These are phyloP conservation scores for Nothophytophthora sp. DNA, from an alignment of 352 stramenopile genomes.

Conservation along the genomic window DNA sequence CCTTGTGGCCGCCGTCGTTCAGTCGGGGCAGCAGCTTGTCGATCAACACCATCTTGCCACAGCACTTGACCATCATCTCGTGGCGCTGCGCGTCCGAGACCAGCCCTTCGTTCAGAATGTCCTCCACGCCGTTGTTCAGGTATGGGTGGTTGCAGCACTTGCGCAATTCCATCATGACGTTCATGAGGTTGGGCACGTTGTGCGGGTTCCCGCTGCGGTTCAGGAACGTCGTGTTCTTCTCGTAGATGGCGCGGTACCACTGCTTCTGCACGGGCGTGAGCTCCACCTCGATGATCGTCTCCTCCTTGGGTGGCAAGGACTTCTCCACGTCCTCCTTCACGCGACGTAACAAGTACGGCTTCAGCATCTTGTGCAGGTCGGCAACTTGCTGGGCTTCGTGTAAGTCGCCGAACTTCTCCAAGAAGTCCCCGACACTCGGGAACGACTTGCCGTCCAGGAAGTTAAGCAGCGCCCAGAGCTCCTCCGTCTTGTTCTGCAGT, in stretches of 20 bases:
- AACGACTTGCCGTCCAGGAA: slow-evolving; percentile 97
- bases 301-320: slow-evolving; percentile 85
- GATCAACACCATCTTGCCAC: slow-evolving; percentile 99
- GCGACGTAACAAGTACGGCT: slow-evolving; percentile 87
- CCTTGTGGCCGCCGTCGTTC: slow-evolving; percentile 96
- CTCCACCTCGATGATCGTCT: slow-evolving; percentile 92
- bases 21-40: slow-evolving; percentile 99
- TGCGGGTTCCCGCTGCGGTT: slow-evolving; percentile 77
- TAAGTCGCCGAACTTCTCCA: slow-evolving; percentile 91
- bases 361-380: slow-evolving; percentile 90
- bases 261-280: slow-evolving; percentile 91
- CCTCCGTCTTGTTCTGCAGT: slow-evolving; percentile 98
- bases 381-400: slow-evolving; percentile 89
- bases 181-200: slow-evolving; percentile 91
- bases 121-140: slow-evolving; percentile 93
- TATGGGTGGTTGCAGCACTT: slow-evolving; percentile 94
- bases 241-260: slow-evolving; percentile 94
- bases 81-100: slow-evolving; percentile 74
- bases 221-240: slow-evolving; percentile 95
- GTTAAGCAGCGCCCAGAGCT: slow-evolving; percentile 99
- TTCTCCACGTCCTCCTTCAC: slow-evolving; percentile 93
- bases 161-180: slow-evolving; percentile 92
- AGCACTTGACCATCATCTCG: slow-evolving; percentile 97
- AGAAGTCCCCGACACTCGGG: slow-evolving; percentile 92
- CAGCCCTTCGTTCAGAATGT: slow-evolving; percentile 84